phyloP scores from a whole-genome alignment of 2,329 filamentous ascomycete genomes.

The Arthrobotrys pseudoclavata region DNA sequence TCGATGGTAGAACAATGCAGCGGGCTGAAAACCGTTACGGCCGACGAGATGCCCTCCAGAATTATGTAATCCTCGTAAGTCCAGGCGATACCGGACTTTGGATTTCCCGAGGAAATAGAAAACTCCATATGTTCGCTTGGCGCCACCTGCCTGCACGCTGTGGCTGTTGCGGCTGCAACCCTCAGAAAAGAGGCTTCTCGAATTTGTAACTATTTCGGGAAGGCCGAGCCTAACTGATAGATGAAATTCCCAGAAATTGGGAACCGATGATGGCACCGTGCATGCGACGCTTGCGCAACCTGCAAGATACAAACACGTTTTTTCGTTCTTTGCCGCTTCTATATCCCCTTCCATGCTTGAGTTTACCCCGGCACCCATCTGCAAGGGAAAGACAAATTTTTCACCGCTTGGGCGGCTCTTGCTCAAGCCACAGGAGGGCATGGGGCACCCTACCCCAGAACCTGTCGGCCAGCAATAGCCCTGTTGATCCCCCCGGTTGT shows the following conservation, averaged over 20 bases:
- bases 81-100: constrained; percentile 36
- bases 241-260: constrained; percentile 50
- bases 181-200: constrained; percentile 42
- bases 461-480: constrained; percentile 27
- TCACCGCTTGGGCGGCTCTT: constrained; percentile 21
- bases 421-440: constrained; percentile 44
- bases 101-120: constrained; percentile 33
- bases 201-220: constrained; percentile 57
- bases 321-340: constrained; percentile 50
- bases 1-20: constrained; percentile 26
- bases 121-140: neutral
- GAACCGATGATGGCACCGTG: constrained; percentile 59
- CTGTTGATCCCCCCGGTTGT: constrained; percentile 59
- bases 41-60: constrained; percentile 28
- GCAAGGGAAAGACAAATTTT: constrained; percentile 58
- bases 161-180: constrained; percentile 27
- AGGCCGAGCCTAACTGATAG: constrained; percentile 49
- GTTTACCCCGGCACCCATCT: constrained; percentile 31
- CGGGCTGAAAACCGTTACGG: constrained; percentile 35
- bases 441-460: constrained; percentile 17
- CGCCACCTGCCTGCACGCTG: constrained; percentile 15
- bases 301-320: constrained; percentile 56
- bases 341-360: constrained; percentile 43
- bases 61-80: constrained; percentile 42
- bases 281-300: constrained; percentile 57